These are phyloP conservation scores for Nitzschia putrida DNA, from an alignment of 108 stramenopile species.

Conservation along the genomic window DNA sequence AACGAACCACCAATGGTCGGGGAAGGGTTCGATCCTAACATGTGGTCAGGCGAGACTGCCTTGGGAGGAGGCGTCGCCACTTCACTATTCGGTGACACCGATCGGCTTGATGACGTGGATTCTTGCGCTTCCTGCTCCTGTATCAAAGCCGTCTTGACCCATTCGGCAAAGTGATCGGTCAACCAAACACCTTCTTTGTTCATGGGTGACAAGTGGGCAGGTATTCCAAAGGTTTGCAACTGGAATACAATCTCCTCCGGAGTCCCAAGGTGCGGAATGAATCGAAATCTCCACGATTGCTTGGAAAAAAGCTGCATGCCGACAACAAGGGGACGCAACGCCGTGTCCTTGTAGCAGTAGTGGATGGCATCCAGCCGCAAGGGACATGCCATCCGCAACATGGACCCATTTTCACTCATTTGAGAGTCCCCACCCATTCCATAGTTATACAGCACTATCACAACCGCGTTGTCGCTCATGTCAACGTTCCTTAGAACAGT, in stretches of 20 bases:
- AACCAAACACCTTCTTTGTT: slow-evolving; percentile 4
- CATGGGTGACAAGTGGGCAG: neutral
- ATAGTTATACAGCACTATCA: slow-evolving; percentile 16
- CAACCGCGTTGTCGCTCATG: slow-evolving; percentile 9
- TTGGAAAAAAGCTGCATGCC: neutral
- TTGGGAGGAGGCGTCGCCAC: too few relatives aligned
- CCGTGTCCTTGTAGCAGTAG: slow-evolving; percentile 14
- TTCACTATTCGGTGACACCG: too few relatives aligned
- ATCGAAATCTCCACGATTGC: neutral
- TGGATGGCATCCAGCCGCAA: slow-evolving; percentile 2
- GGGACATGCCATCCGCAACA: neutral
- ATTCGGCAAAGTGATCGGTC: slow-evolving; percentile 16
- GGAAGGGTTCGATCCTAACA: neutral
- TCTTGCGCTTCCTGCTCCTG: neutral
- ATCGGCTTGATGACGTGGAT: neutral
- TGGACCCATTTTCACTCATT: neutral
- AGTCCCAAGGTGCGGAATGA: slow-evolving; percentile 13
- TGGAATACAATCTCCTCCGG: slow-evolving; percentile 15
- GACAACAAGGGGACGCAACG: neutral
- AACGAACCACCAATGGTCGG: neutral
- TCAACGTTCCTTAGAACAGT: slow-evolving; percentile 9
- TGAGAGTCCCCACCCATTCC: neutral
- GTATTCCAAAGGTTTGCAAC: slow-evolving; percentile 35
- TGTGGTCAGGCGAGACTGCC: too few relatives aligned
- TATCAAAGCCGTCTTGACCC: neutral